These are phyloP conservation scores for Dothideomycetes sp. DNA, from an alignment of 2,329 filamentous ascomycete genomes.

Conservation along the genomic window DNA sequence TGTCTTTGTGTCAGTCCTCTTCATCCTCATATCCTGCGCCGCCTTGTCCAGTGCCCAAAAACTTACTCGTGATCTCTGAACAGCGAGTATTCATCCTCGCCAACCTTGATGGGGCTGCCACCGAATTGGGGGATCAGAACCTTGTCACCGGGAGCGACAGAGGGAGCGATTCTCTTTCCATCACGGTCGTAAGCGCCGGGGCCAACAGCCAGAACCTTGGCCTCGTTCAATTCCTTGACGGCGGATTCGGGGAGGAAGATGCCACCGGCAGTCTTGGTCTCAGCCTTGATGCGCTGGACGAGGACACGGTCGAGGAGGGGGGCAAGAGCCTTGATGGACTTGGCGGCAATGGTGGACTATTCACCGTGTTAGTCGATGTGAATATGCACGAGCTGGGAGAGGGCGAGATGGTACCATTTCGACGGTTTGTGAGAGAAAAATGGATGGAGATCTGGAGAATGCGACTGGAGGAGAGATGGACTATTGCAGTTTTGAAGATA, in stretches of 20 bases:
- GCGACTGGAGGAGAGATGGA: neutral
- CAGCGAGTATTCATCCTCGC: slow-evolving; percentile 89
- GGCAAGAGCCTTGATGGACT: slow-evolving; percentile 88
- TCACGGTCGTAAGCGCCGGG: slow-evolving; percentile 81
- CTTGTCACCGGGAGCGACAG: slow-evolving; percentile 75
- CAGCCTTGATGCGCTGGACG: slow-evolving; percentile 94
- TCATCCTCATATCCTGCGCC: neutral
- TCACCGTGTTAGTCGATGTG: neutral
- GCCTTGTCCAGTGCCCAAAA: slow-evolving; percentile 1
- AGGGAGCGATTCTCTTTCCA: slow-evolving; percentile 77
- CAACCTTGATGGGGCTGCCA: slow-evolving; percentile 91
- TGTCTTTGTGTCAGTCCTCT: slow-evolving; percentile 16
- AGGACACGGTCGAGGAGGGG: slow-evolving; percentile 97
- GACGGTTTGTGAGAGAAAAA: slow-evolving; percentile 3
- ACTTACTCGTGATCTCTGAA: slow-evolving; percentile 98
- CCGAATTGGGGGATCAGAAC: slow-evolving; percentile 95
- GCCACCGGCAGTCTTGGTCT: slow-evolving; percentile 89
- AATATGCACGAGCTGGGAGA: neutral
- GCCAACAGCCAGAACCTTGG: slow-evolving; percentile 88
- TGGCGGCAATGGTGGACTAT: slow-evolving; percentile 52
- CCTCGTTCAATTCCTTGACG: slow-evolving; percentile 98
- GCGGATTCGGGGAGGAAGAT: slow-evolving; percentile 96
- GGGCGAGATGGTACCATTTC: slow-evolving; percentile 21
- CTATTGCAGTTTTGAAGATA: neutral
- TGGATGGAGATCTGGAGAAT: neutral